Percentiles rank a stretch among this genome's conserved stretches.
phyloP scores from a whole-genome alignment of 202 grass and related monocot species.

The Musa balbisiana region DNA sequence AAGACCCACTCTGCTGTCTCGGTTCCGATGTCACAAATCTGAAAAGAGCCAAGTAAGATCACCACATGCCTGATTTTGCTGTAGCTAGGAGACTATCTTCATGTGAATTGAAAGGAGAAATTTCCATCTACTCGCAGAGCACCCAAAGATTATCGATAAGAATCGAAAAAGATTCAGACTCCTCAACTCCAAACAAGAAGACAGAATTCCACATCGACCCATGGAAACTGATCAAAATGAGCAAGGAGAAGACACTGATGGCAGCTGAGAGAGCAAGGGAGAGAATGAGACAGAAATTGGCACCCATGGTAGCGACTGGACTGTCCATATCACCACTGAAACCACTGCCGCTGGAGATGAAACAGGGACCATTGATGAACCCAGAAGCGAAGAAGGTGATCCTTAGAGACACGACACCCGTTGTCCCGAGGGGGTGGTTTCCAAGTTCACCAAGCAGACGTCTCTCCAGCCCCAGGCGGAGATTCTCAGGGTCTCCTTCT shows the following conservation, averaged over 20 bases:
- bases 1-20: constrained; percentile 47
- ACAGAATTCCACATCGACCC: constrained; percentile 69
- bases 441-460: constrained; percentile 37
- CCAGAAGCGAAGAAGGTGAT: constrained; percentile 29
- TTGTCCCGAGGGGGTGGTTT: constrained; percentile 44
- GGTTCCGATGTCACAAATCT: constrained; percentile 44
- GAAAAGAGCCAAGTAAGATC: constrained; percentile 49
- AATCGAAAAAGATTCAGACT: constrained; percentile 55
- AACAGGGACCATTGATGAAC: constrained; percentile 56
- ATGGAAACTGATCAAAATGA: constrained; percentile 89
- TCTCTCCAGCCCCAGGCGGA: constrained; percentile 60
- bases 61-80: not conserved
- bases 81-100: not conserved
- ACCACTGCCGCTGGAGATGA: constrained; percentile 73
- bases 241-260: constrained; percentile 69
- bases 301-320: not conserved
- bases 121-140: constrained; percentile 37
- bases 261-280: constrained; percentile 69
- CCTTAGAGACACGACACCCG: constrained; percentile 39
- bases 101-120: not conserved
- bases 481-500: constrained; percentile 67
- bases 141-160: constrained; percentile 59
- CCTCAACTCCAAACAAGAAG: constrained; percentile 27
- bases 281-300: constrained; percentile 50
- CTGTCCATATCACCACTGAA: constrained; percentile 43